Evolutionary conservation across 768 basidiomycete species (phyloP), one percentile per base, ranked within the genome.

Genomic region (Psilocybe cyanescens): DNA sequence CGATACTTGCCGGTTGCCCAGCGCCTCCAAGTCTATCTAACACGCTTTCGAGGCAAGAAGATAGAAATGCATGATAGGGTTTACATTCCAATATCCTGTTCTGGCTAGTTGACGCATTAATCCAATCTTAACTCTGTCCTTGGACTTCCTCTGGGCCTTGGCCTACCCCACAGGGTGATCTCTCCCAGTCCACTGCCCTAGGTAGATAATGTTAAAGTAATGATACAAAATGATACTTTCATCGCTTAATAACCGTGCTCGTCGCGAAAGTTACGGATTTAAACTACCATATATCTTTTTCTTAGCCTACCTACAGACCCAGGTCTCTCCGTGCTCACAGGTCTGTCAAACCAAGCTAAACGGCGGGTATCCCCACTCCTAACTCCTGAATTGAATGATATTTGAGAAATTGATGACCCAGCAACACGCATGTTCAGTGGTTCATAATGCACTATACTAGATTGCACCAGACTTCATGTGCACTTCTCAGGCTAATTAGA

Each of bases 1-100:
- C 14, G 41, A 44, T 44, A 44, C 35, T 58, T 29, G 37, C 57
- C 33, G 35, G 48, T 58, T 58, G 56, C 46, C 14, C 41, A 44
- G 41, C 41, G 14, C 37, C 14, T 44, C 35, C 8, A 37, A 8
- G 48, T n/a, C 16, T n/a, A 41, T 16, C 28, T 47, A 44, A 39
- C 37, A 39, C 37, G 1, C 37, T 8, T 39, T 14, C 37, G 37
- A 44, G 41, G 41, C 11, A 1, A 14, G 7, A 44, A 14, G 55
- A 56, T 56, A 33, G 55, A 47, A 16, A 33, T 58, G 31, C 19
- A 41, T 29, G 31, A 41, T 29, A n/a, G 14, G 16, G 47, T 56
- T 29, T 50, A 11, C 57, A 50, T 58, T 58, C 14, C 57, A 17
- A 28, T 16, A 31, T 41, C 37, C 33, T 7, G 48, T 49, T 50